A percentile compares a stretch with the other conserved stretches of the same genome.
phyloP scores from a whole-genome alignment of 2,329 filamentous ascomycete species.

The Monascus ruber region DNA sequence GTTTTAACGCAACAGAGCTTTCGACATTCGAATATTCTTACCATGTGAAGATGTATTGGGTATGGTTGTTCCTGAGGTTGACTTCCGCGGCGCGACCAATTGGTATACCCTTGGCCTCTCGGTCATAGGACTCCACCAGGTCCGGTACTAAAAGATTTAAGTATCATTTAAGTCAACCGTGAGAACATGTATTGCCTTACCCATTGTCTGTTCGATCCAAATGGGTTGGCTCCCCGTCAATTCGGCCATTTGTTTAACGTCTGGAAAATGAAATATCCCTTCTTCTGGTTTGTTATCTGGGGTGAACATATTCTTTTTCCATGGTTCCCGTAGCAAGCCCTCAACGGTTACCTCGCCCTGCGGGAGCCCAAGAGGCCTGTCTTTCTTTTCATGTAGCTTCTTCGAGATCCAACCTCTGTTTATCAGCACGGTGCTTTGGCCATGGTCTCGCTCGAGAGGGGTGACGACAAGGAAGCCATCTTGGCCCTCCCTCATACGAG shows the following conservation, averaged over 20 bases:
- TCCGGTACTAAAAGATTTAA: slow-evolving; percentile 53
- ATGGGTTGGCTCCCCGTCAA: slow-evolving; percentile 74
- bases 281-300: slow-evolving; percentile 76
- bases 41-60: slow-evolving; percentile 99
- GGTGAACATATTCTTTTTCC: slow-evolving; percentile 97
- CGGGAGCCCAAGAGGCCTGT: slow-evolving; percentile 54
- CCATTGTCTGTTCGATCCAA: slow-evolving; percentile 93
- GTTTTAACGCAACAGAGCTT: background rate
- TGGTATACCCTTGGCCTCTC: slow-evolving; percentile 70
- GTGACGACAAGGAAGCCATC: slow-evolving; percentile 89
- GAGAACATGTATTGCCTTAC: slow-evolving; percentile 36
- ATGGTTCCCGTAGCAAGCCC: slow-evolving; percentile 75
- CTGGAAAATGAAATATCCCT: slow-evolving; percentile 88
- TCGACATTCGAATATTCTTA: slow-evolving; percentile 36
- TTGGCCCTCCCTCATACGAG: slow-evolving; percentile 75
- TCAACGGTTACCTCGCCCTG: slow-evolving; percentile 64
- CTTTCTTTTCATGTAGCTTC: slow-evolving; percentile 54
- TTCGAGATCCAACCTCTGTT: slow-evolving; percentile 88
- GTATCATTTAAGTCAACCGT: slow-evolving; percentile 2
- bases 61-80: slow-evolving; percentile 89
- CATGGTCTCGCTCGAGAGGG: slow-evolving; percentile 61
- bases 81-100: slow-evolving; percentile 83
- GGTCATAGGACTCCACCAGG: slow-evolving; percentile 62
- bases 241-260: slow-evolving; percentile 81
- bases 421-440: slow-evolving; percentile 62